Base-by-base conservation (phyloP, 2,329 filamentous ascomycete species). In the Aspergillus puulaauensis region DNA sequence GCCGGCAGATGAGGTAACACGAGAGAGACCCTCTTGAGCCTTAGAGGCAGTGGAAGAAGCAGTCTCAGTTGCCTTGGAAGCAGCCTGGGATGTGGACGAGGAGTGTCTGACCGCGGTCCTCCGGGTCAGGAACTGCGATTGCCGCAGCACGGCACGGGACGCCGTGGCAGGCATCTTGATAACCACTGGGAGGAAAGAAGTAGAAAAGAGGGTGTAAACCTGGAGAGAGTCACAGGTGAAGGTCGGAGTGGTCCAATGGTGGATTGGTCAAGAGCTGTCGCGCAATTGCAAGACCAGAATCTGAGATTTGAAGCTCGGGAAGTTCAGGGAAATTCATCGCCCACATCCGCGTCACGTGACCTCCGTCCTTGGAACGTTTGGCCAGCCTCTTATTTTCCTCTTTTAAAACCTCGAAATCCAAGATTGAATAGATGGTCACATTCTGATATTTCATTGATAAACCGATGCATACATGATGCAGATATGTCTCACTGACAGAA, bases 1-100 rank as follows among this genome's bases (percentile, higher is more conserved):
- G 57, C 90, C 90, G 68, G 92, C 93, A 54, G 90, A 87, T 68
- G 89, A 87, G 64, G 88, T 83, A 70, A 95, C 93, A 73, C 87
- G 87, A 68, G 90, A 91, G 55, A 97, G 85, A 64, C 92, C 91
- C 79, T 96, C 83, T 64, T 87, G 84, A 58, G 91, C 92, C 83
- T 91, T 91, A 27, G 77, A 75, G 21, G 71, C 72, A 56, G 72
- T 68, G 47, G 74, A 72, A 45, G 76, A 73, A 41, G 75, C 76
- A 54, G 73, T 64, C 61, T 80, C 76, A 66, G 77, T 73, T 47
- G 77, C 75, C 70, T 79, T 80, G 53, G 71, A 69, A 56, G 77
- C 77, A 51, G 75, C 73, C 62, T 80, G 75, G 41, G 76, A 71
- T 60, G 76, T 74, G 55, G 77, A 77, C 52, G 79, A 80, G 63